A percentile compares a stretch with the other conserved stretches of the same genome.
Conservation (phyloP, 2,329 filamentous ascomycete species). For the Fusarium burgessii region DNA sequence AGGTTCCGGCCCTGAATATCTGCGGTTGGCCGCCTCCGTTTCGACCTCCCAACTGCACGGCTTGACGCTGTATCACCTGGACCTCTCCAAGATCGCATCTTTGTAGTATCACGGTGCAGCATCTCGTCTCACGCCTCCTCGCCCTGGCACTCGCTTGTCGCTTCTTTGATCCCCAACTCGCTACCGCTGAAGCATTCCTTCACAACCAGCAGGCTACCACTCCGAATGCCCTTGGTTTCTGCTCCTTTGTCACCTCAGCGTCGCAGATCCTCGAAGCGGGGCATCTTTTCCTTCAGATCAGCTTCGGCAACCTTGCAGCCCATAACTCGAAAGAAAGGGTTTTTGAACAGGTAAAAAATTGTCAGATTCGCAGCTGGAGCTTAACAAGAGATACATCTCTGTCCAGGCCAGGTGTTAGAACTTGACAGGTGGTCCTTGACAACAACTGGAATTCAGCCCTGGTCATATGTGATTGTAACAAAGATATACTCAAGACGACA, state of each 20-base stretch:
- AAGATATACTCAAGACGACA: slow-evolving; percentile 1
- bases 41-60: slow-evolving; percentile 60
- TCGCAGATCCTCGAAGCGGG: slow-evolving; percentile 42
- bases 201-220: slow-evolving; percentile 22
- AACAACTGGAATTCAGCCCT: slow-evolving; percentile 5
- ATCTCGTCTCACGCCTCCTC: slow-evolving; percentile 60
- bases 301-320: slow-evolving; percentile 27
- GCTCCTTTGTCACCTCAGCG: slow-evolving; percentile 35
- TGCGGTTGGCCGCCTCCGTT: slow-evolving; percentile 62
- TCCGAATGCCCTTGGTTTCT: slow-evolving; percentile 19
- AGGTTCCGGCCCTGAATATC: slow-evolving; percentile 51
- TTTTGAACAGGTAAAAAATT: slow-evolving; percentile 14
- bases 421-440: slow-evolving; percentile 11
- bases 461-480: slow-evolving; percentile 10
- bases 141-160: slow-evolving; percentile 52
- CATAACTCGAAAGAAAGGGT: slow-evolving; percentile 14
- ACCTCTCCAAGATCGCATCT: slow-evolving; percentile 58
- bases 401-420: slow-evolving; percentile 2
- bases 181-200: slow-evolving; percentile 19
- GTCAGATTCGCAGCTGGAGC: neutral
- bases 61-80: slow-evolving; percentile 63
- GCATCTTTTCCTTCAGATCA: slow-evolving; percentile 30
- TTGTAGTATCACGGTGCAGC: slow-evolving; percentile 64
- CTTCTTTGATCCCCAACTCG: slow-evolving; percentile 32
- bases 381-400: neutral